Percentiles rank a stretch among this genome's conserved stretches.
Evolutionary conservation across 2,329 filamentous ascomycete genomes (phyloP).

Genomic region (Trichophyton simii): DNA sequence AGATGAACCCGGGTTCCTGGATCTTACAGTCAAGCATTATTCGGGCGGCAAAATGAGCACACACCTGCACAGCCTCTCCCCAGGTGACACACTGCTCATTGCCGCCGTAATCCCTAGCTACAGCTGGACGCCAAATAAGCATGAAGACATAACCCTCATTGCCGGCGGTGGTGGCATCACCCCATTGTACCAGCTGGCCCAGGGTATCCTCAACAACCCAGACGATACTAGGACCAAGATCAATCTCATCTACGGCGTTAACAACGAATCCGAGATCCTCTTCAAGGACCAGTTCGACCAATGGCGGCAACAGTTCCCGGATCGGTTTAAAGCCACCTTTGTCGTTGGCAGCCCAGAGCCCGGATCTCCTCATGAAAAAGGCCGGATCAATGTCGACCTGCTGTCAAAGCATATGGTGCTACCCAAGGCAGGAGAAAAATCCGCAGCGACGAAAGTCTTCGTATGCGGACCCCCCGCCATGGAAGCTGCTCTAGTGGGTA

Average conservation of each 20-base stretch:
- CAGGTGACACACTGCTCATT: slow-evolving; percentile 50
- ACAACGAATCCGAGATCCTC: slow-evolving; percentile 50
- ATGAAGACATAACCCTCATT: slow-evolving; percentile 49
- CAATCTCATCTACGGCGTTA: slow-evolving; percentile 54
- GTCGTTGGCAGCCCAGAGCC: slow-evolving; percentile 38
- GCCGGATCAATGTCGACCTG: slow-evolving; percentile 46
- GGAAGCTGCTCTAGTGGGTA: slow-evolving; percentile 38
- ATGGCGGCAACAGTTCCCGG: slow-evolving; percentile 40
- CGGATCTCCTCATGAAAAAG: slow-evolving; percentile 37
- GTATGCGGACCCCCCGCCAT: slow-evolving; percentile 58
- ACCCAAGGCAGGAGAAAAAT: slow-evolving; percentile 28
- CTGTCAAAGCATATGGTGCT: slow-evolving; percentile 38
- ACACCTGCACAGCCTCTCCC: slow-evolving; percentile 53
- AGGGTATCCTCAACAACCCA: slow-evolving; percentile 49
- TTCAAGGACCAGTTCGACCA: slow-evolving; percentile 44
- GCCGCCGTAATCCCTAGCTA: slow-evolving; percentile 43
- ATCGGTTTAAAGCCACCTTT: slow-evolving; percentile 46
- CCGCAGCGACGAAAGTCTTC: slow-evolving; percentile 43
- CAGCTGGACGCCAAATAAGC: slow-evolving; percentile 39
- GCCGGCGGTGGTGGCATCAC: slow-evolving; percentile 64
- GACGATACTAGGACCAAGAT: slow-evolving; percentile 47
- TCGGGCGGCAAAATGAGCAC: slow-evolving; percentile 51
- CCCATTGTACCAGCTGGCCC: slow-evolving; percentile 53
- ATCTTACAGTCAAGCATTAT: slow-evolving; percentile 57
- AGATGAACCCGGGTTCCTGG: slow-evolving; percentile 48